Percentiles rank a stretch among this genome's conserved stretches.
Conservation (phyloP, 2,329 filamentous ascomycete species). For the Clathrospora elynae region DNA sequence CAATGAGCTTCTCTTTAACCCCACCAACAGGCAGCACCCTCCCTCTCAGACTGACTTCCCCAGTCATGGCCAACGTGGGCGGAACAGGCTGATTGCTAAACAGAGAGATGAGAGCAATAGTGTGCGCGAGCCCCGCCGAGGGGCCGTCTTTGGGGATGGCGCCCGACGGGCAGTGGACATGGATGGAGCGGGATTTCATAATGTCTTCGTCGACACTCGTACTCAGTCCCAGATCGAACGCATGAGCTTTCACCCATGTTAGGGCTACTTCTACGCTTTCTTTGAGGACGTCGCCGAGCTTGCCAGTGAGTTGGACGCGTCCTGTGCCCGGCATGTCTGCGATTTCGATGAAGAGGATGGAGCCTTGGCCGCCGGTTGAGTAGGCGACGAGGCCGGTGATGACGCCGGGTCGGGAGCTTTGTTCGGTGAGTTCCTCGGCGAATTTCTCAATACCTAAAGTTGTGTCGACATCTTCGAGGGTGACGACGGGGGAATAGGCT, state of each 20-base stretch:
- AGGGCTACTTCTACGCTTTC: constrained; percentile 96
- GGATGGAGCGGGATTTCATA: constrained; percentile 92
- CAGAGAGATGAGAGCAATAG: constrained; percentile 87
- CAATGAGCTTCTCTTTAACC: constrained; percentile 98
- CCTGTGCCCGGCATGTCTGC: constrained; percentile 95
- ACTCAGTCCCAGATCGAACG: constrained; percentile 85
- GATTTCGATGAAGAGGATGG: constrained; percentile 97
- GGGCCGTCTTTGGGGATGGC: constrained; percentile 93
- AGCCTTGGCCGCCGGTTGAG: constrained; percentile 87
- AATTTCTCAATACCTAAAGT: constrained; percentile 93
- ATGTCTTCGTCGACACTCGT: constrained; percentile 83
- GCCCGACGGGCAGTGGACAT: constrained; percentile 94
- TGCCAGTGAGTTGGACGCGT: constrained; percentile 91
- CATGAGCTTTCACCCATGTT: constrained; percentile 96
- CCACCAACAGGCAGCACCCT: constrained; percentile 93
- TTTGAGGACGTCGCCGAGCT: constrained; percentile 94
- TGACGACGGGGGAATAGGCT: constrained; percentile 74
- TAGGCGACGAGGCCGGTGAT: constrained; percentile 97
- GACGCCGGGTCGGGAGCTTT: constrained; percentile 78
- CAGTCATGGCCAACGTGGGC: constrained; percentile 93
- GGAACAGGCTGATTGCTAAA: constrained; percentile 86
- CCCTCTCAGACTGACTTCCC: constrained; percentile 78
- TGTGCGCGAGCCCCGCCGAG: constrained; percentile 87
- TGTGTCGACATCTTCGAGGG: constrained; percentile 79
- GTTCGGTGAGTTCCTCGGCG: constrained; percentile 93